These are phyloP conservation scores for Penicillium sp. DNA, from an alignment of 2,329 filamentous ascomycete genomes.

Conservation along the genomic window DNA sequence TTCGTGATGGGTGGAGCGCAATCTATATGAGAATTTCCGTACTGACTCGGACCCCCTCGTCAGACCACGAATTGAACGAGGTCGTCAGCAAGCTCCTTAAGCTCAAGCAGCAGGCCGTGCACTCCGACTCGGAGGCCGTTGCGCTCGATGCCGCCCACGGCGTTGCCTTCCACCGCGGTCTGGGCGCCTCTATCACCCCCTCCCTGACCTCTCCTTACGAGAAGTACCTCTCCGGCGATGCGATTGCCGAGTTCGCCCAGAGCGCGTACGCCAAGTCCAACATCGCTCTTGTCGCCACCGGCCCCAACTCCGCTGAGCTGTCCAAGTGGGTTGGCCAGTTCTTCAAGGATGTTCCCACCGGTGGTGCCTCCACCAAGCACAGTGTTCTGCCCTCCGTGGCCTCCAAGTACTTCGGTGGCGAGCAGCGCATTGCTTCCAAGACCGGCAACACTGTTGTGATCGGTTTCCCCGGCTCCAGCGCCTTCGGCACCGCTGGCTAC, in stretches of 20 bases:
- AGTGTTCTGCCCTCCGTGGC: slow-evolving; percentile 58
- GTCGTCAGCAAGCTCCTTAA: slow-evolving; percentile 75
- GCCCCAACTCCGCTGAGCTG: slow-evolving; percentile 70
- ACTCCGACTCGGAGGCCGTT: slow-evolving; percentile 60
- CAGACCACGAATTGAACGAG: slow-evolving; percentile 88
- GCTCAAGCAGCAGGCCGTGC: slow-evolving; percentile 69
- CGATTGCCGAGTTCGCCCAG: slow-evolving; percentile 70
- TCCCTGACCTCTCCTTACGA: slow-evolving; percentile 66
- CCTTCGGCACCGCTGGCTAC: slow-evolving; percentile 64
- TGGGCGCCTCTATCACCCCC: slow-evolving; percentile 74
- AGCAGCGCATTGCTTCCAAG: slow-evolving; percentile 78
- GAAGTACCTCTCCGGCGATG: slow-evolving; percentile 70
- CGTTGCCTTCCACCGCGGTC: slow-evolving; percentile 87
- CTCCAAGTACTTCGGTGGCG: slow-evolving; percentile 88
- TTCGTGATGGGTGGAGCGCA: slow-evolving; percentile 1
- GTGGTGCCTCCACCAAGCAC: slow-evolving; percentile 49
- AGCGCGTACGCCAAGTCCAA: slow-evolving; percentile 84
- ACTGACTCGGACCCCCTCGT: slow-evolving; percentile 15
- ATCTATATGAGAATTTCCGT: slow-evolving; percentile 4
- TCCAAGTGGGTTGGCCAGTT: slow-evolving; percentile 90
- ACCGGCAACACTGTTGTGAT: slow-evolving; percentile 80
- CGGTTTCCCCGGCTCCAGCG: slow-evolving; percentile 86
- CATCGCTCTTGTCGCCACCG: slow-evolving; percentile 86
- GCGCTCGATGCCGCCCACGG: slow-evolving; percentile 83
- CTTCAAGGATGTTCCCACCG: slow-evolving; percentile 67